Percentiles rank a stretch among this genome's conserved stretches.
These are phyloP conservation scores for Yamadazyma kanchanaburiensis DNA, from an alignment of 1,139 yeast species.

Conservation along the genomic window DNA sequence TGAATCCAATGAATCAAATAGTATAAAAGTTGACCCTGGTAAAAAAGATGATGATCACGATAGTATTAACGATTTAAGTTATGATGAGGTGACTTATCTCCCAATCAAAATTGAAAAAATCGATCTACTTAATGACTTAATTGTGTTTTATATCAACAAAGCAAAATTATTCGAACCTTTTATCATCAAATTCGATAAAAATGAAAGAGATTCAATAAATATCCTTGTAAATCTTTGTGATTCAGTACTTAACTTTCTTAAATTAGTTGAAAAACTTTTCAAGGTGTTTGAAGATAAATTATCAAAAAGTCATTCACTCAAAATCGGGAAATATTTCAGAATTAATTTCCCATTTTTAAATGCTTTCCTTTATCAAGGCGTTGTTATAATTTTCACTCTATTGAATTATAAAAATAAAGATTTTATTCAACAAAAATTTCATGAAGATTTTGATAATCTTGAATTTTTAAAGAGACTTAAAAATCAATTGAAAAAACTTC, in stretches of 20 bases:
- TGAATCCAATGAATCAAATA: neutral
- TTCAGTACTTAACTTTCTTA: conserved; percentile 39
- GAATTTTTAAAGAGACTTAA: conserved; percentile 25
- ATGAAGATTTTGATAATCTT: conserved; percentile 15
- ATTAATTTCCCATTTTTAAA: conserved; percentile 45
- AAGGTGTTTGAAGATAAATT: conserved; percentile 13
- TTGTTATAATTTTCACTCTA: conserved; percentile 48
- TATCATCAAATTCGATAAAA: conserved; percentile 32
- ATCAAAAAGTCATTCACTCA: conserved; percentile 18
- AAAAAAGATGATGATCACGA: neutral
- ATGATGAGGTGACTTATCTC: conserved; percentile 16
- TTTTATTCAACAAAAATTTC: conserved; percentile 21
- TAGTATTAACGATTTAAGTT: conserved; percentile 6
- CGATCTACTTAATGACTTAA: conserved; percentile 43
- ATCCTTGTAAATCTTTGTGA: conserved; percentile 30
- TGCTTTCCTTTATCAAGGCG: conserved; percentile 49
- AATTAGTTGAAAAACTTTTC: conserved; percentile 19
- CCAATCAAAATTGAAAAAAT: conserved; percentile 31
- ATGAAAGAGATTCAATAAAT: conserved; percentile 21
- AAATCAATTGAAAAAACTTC: conserved; percentile 19
- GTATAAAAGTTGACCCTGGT: neutral
- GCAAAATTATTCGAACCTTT: conserved; percentile 55
- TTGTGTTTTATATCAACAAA: conserved; percentile 44
- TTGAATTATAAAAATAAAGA: conserved; percentile 41
- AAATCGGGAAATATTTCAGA: conserved; percentile 33